phyloP scores from a whole-genome alignment of 2,329 filamentous ascomycete genomes.

The Aureobasidium lini region DNA sequence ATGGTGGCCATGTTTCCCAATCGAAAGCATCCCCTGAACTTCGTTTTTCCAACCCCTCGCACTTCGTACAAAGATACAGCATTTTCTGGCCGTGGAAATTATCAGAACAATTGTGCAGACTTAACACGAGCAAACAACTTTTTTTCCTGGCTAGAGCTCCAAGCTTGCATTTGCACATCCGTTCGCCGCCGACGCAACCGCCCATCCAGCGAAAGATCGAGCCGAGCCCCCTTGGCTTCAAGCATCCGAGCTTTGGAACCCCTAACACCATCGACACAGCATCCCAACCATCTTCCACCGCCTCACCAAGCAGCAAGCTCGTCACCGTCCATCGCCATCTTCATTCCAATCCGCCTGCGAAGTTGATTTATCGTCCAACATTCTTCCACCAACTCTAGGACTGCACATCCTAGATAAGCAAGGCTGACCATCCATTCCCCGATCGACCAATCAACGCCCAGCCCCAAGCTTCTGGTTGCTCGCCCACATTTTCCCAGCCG shows the following conservation, averaged over 20 bases:
- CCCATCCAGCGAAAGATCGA: background rate
- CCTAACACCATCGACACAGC: slow-evolving; percentile 7
- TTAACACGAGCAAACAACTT: slow-evolving; percentile 6
- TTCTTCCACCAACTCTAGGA: background rate
- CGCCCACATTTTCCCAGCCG: slow-evolving; percentile 11
- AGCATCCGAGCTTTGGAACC: slow-evolving; percentile 11
- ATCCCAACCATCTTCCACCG: slow-evolving; percentile 9
- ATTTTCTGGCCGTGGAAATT: background rate
- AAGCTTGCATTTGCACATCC: slow-evolving; percentile 7
- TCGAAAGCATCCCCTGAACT: background rate
- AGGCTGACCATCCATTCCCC: slow-evolving; percentile 13
- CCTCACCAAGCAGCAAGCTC: slow-evolving; percentile 1
- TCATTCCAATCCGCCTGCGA: background rate
- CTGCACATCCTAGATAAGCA: slow-evolving; percentile 4
- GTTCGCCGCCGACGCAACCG: slow-evolving; percentile 14
- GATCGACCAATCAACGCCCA: slow-evolving; percentile 8
- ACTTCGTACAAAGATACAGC: slow-evolving; percentile 1
- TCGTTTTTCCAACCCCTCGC: background rate
- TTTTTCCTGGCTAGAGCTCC: slow-evolving; percentile 7
- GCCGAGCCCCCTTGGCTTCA: background rate
- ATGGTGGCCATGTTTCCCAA: background rate
- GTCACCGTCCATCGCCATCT: background rate
- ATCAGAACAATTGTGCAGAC: slow-evolving; percentile 7
- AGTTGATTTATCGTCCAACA: background rate
- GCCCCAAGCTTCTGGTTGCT: slow-evolving; percentile 9